These are phyloP conservation scores for Clavispora vitiphila DNA, from an alignment of 805 yeast genomes.

Conservation along the genomic window DNA sequence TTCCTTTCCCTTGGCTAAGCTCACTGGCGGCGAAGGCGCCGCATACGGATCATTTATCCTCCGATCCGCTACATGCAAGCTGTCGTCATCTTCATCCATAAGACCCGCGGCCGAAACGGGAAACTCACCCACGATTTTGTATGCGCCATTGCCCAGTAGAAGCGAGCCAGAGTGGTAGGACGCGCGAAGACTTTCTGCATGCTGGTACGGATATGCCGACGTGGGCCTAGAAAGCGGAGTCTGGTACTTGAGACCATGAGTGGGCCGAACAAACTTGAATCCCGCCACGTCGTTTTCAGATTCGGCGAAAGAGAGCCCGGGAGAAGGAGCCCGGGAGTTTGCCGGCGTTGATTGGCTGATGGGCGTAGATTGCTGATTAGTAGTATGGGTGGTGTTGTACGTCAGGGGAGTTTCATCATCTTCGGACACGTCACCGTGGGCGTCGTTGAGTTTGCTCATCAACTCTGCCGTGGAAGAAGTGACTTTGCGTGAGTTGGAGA, in stretches of 20 bases:
- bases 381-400: not conserved
- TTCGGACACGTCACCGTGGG: conserved; percentile 4
- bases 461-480: conserved; percentile 17
- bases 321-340: conserved; percentile 33
- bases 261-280: conserved; percentile 37
- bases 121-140: conserved; percentile 28
- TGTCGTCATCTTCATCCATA: conserved; percentile 30
- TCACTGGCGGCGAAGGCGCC: conserved; percentile 1
- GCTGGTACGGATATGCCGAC: conserved; percentile 5
- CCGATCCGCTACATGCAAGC: conserved; percentile 33
- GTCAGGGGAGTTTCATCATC: conserved; percentile 1
- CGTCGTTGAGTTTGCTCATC: conserved; percentile 12
- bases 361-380: conserved; percentile 23
- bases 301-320: conserved; percentile 19
- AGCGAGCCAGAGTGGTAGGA: conserved; percentile 22
- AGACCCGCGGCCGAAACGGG: conserved; percentile 27
- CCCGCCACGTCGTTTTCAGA: conserved; percentile 39
- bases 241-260: conserved; percentile 11
- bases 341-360: conserved; percentile 42
- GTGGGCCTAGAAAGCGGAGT: conserved; percentile 12
- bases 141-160: conserved; percentile 8
- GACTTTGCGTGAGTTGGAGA: conserved; percentile 27
- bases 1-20: not conserved
- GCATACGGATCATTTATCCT: conserved; percentile 32
- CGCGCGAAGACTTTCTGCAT: conserved; percentile 6